Conservation (phyloP, 164 flowering plant species). For the Liriodendron chinense region DNA sequence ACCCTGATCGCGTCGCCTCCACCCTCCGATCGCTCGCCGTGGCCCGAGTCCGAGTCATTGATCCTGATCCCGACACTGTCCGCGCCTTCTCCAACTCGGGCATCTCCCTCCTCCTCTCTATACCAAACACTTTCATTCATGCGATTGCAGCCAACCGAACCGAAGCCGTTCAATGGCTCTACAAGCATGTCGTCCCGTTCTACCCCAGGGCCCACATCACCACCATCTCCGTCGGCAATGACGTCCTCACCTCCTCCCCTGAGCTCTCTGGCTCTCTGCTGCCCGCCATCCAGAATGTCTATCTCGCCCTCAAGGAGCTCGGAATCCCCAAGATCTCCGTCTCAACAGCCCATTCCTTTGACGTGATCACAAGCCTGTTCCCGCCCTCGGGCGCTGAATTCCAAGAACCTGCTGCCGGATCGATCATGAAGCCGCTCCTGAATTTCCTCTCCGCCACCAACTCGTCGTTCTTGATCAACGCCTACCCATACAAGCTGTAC, state of each 20-base stretch:
- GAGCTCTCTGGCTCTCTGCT: conserved; percentile 36
- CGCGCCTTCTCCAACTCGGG: conserved; percentile 67
- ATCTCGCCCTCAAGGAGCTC: conserved; percentile 42
- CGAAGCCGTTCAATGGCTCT: conserved; percentile 53
- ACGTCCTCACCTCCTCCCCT: conserved; percentile 25
- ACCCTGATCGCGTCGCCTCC: conserved; percentile 19
- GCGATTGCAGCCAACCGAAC: conserved; percentile 63
- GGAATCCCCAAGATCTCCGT: conserved; percentile 58
- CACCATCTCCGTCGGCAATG: conserved; percentile 66
- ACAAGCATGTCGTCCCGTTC: conserved; percentile 60
- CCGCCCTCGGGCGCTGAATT: conserved; percentile 76
- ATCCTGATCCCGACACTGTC: conserved; percentile 42
- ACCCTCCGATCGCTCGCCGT: conserved; percentile 30
- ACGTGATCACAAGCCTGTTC: conserved; percentile 47
- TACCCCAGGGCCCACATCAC: conserved; percentile 63
- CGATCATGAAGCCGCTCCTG: conserved; percentile 52
- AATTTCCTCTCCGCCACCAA: conserved; percentile 52
- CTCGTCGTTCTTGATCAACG: conserved; percentile 64
- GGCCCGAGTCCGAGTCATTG: conserved; percentile 38
- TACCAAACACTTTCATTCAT: conserved; percentile 56
- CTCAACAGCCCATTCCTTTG: conserved; percentile 74
- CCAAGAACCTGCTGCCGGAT: conserved; percentile 32
- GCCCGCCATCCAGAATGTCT: conserved; percentile 59
- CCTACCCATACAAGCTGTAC: conserved; percentile 70
- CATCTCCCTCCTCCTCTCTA: conserved; percentile 55